Evolutionary conservation across 495 filamentous ascomycete genomes (phyloP), one percentile per base, ranked within the genome.

Genomic region (Platismatia glauca): DNA sequence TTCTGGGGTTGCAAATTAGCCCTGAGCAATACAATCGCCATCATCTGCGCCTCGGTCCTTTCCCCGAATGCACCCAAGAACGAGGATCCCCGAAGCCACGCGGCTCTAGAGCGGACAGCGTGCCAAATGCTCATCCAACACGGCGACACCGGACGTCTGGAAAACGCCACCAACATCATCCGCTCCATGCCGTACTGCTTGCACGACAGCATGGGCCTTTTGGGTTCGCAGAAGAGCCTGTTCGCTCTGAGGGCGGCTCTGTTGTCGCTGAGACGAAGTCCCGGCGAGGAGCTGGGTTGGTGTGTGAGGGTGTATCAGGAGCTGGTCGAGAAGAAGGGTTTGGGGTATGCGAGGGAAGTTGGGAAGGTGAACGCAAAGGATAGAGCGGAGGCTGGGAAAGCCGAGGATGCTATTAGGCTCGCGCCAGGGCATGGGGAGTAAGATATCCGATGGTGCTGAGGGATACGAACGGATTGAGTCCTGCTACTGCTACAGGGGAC

Each of bases 111-210:
- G 29, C 50, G n/a, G 29, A 53, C 50, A 53, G 50, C 50, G 15
- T 29, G 50, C 15, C 50, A 33, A 16, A 12, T 53, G 29, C 15
- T 53, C 50, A 8, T n/a, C 29, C 13, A 53, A 29, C 50, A 53
- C 5, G 50, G 50, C 29, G 50, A 53, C 50, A 33, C 50, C 29
- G 50, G 50, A 16, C 50, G 50, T 9, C 16, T 53, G 18, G 29
- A 53, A 33, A 53, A 31, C 6, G 50, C 50, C 50, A 33, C 50
- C 50, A 53, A 53, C 13, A 53, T 53, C 4, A 53, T 53, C 50
- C 50, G 50, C 15, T 29, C 50, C 8, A 53, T 53, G 50, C 29
- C 50, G 16, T 53, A 53, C 50, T 53, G 50, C 50, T 33, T 53
- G 9, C 50, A 53, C 12, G 50, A 53, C 29, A 53, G 50, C 29